Percentiles rank a stretch among this genome's conserved stretches.
These are phyloP conservation scores for Aspergillus proliferans DNA, from an alignment of 2,329 filamentous ascomycete species.

Conservation along the genomic window DNA sequence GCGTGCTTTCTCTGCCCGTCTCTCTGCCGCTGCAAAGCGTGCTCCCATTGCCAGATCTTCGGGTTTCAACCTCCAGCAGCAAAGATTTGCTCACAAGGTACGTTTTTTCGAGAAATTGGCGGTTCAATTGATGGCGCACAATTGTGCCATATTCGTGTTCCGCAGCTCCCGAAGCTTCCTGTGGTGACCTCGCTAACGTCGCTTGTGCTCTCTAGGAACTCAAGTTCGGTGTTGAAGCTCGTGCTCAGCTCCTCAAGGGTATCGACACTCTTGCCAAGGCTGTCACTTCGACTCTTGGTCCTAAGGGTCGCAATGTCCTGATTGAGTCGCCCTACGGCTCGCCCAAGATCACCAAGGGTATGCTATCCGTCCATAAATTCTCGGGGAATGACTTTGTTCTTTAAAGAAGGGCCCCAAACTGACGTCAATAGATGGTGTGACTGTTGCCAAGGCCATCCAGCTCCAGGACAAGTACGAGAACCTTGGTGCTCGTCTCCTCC, in stretches of 20 bases:
- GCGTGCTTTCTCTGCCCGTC: slow-evolving; percentile 81
- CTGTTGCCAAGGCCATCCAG: slow-evolving; percentile 79
- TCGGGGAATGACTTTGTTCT: not conserved
- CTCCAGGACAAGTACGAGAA: slow-evolving; percentile 99
- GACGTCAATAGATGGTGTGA: slow-evolving; percentile 65
- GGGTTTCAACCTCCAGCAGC: slow-evolving; percentile 71
- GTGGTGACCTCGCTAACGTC: slow-evolving; percentile 23
- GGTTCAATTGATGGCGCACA: not conserved
- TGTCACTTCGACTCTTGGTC: slow-evolving; percentile 90
- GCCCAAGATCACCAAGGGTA: slow-evolving; percentile 99
- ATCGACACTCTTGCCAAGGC: slow-evolving; percentile 96
- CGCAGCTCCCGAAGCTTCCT: slow-evolving; percentile 15
- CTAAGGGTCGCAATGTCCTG: slow-evolving; percentile 96
- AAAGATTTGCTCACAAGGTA: slow-evolving; percentile 98
- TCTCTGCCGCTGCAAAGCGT: slow-evolving; percentile 55
- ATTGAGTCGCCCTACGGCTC: slow-evolving; percentile 99
- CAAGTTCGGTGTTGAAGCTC: slow-evolving; percentile 94
- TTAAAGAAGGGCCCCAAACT: slow-evolving; percentile 9
- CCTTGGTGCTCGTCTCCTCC: slow-evolving; percentile 89
- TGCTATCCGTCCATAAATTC: slow-evolving; percentile 19
- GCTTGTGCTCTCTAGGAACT: slow-evolving; percentile 60
- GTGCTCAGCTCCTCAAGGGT: slow-evolving; percentile 81
- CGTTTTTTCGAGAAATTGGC: slow-evolving; percentile 14
- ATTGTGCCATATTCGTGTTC: slow-evolving; percentile 7
- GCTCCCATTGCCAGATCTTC: slow-evolving; percentile 57